Evolutionary conservation across 1,284 basidiomycete genomes (phyloP).

Genomic region (Fomitiporia mediterranea): DNA sequence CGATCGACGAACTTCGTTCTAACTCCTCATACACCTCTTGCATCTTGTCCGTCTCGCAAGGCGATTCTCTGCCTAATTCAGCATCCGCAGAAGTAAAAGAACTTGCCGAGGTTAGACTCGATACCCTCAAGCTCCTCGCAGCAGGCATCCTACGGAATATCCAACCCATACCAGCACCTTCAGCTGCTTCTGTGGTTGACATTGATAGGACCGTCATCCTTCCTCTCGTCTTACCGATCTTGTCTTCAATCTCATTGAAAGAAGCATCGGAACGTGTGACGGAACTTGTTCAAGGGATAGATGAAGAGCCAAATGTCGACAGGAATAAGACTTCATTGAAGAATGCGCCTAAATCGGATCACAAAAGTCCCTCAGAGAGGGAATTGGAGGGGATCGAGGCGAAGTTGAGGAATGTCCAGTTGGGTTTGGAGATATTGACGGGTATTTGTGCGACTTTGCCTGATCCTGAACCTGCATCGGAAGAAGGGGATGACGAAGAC

Average conservation of each 20-base stretch:
- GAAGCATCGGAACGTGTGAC: conserved; percentile 50
- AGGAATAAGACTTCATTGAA: conserved; percentile 58
- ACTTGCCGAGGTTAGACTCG: conserved; percentile 41
- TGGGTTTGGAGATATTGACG: conserved; percentile 83
- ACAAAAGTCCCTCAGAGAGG: conserved; percentile 62
- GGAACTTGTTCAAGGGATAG: conserved; percentile 47
- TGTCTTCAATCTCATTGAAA: conserved; percentile 57
- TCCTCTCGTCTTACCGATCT: conserved; percentile 66
- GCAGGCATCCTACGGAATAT: conserved; percentile 80
- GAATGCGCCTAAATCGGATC: conserved; percentile 62
- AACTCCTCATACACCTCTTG: conserved; percentile 64
- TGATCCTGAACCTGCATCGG: conserved; percentile 48
- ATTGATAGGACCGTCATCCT: conserved; percentile 68
- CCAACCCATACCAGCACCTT: conserved; percentile 63
- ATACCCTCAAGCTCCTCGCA: conserved; percentile 62
- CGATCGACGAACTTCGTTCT: conserved; percentile 56
- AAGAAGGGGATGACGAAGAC: conserved; percentile 27
- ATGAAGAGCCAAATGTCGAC: conserved; percentile 41
- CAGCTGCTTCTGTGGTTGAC: conserved; percentile 58
- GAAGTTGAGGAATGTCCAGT: conserved; percentile 66
- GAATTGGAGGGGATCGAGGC: conserved; percentile 75
- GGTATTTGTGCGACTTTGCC: conserved; percentile 84
- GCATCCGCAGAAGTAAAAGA: conserved; percentile 32
- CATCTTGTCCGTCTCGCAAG: conserved; percentile 56
- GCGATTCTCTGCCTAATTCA: conserved; percentile 1